Conservation (phyloP, 805 yeast species). For the Ogataea nonfermentans region DNA sequence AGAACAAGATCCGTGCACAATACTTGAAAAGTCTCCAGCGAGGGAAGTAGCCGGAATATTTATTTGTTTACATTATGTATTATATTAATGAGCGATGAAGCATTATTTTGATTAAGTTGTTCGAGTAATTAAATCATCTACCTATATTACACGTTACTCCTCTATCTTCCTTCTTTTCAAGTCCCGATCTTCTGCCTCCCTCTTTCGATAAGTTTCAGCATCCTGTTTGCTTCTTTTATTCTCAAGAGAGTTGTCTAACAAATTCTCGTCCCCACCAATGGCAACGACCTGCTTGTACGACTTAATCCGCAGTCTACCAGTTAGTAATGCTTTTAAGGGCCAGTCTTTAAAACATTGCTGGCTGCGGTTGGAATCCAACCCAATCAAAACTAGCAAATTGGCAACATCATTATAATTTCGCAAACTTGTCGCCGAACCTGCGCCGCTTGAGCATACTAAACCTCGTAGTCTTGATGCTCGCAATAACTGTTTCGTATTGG, state of each 20-base stretch:
- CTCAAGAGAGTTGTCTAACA: slow-evolving; percentile 29
- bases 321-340: slow-evolving; percentile 64
- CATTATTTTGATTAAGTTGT: background rate
- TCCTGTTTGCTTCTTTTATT: slow-evolving; percentile 15
- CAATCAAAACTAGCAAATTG: slow-evolving; percentile 64
- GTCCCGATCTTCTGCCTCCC: slow-evolving; percentile 18
- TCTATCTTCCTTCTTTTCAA: slow-evolving; percentile 1
- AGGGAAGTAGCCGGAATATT: background rate
- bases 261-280: slow-evolving; percentile 47
- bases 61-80: too few relatives aligned
- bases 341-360: slow-evolving; percentile 55
- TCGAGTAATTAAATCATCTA: too few relatives aligned
- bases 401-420: slow-evolving; percentile 68
- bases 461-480: slow-evolving; percentile 84
- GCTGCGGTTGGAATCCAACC: slow-evolving; percentile 64
- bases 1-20: slow-evolving; percentile 25
- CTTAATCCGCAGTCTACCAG: slow-evolving; percentile 69
- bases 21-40: slow-evolving; percentile 17
- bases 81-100: background rate
- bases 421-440: slow-evolving; percentile 40
- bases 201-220: slow-evolving; percentile 7
- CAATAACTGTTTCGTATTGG: slow-evolving; percentile 69
- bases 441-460: slow-evolving; percentile 76
- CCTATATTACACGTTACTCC: background rate
- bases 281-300: slow-evolving; percentile 76